Evolutionary conservation across 345 rosid genomes (phyloP), one percentile per base, ranked within the genome.

Genomic region (Gynandropsis gynandra): DNA sequence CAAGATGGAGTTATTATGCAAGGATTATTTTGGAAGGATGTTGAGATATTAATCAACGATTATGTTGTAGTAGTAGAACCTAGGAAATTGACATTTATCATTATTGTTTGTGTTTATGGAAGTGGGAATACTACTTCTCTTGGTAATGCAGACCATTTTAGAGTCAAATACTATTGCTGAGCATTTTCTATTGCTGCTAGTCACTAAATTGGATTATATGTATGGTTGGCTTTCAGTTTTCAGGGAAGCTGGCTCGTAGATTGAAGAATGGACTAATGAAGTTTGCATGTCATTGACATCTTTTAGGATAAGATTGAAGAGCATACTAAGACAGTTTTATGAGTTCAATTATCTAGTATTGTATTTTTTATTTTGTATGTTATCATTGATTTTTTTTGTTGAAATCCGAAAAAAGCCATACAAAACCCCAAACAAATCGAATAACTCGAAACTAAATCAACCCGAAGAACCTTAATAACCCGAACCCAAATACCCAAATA

Each of bases 51-150:
- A 8, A 60, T 83, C 32, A 69, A 81, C 36, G 71, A 79, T 8
- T 88, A 92, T 59, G 70, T 83, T 1, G 68, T 32, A 52, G 95
- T 87, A 51, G 82, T 78, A 11, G 90, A 85, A 79, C 90, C 90
- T 79, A 82, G 71, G 71, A 83, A 83, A n/a, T n/a, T n/a, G n/a
- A n/a, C n/a, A n/a, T n/a, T 87, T 27, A 47, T 82, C 33, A 78
- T 87, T 82, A 74, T 85, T 8, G 96, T 85, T 62, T 96, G 96
- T 6, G 96, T 84, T 13, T 82, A 87, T 50, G 98, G 98, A 64
- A n/a, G n/a, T 95, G 98, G 6, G n/a, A n/a, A n/a, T n/a, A n/a
- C n/a, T n/a, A 84, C 98, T 9, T 92, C 96, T 62, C 98, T 92
- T 29, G 98, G 96, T 84, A 80, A 71, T 81, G 44, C 18, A 20